Evolutionary conservation across 306 rosid species (phyloP).

Genomic region (Acacia melanoxylon): DNA sequence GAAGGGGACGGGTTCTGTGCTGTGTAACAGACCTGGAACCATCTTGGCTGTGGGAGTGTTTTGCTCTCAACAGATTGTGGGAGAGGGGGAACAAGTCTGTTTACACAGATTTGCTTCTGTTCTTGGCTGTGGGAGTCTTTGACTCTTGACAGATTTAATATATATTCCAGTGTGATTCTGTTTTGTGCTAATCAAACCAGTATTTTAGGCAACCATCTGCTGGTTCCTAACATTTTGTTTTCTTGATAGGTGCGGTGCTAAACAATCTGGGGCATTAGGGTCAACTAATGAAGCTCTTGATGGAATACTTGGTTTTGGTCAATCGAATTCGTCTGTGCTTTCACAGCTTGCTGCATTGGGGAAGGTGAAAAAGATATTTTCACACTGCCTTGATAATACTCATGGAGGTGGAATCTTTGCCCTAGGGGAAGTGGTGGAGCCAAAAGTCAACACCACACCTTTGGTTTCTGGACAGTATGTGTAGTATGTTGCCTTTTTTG

Average conservation of each 20-base stretch:
- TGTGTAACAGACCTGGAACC: no score
- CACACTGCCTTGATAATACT: conserved; percentile 86
- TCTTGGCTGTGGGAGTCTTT: no score
- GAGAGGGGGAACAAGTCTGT: no score
- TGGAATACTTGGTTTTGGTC: conserved; percentile 97
- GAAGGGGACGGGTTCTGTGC: no score
- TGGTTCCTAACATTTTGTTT: background rate
- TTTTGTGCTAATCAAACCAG: no score
- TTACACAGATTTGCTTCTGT: no score
- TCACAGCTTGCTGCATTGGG: conserved; percentile 89
- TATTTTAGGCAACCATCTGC: no score
- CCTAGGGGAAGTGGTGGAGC: conserved; percentile 93
- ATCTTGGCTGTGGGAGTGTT: no score
- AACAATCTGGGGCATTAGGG: conserved; percentile 70
- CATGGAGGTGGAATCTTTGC: conserved; percentile 96
- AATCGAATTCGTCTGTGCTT: conserved; percentile 84
- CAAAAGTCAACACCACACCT: conserved; percentile 73
- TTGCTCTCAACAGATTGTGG: no score
- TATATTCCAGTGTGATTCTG: no score
- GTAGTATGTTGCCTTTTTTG: conserved; percentile 27
- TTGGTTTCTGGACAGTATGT: conserved; percentile 77
- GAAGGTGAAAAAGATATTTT: conserved; percentile 80
- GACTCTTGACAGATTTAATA: no score
- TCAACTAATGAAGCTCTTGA: conserved; percentile 67
- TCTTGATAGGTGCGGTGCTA: conserved; percentile 71